phyloP scores from a whole-genome alignment of 495 filamentous ascomycete genomes.

The Xylaria nigripes region DNA sequence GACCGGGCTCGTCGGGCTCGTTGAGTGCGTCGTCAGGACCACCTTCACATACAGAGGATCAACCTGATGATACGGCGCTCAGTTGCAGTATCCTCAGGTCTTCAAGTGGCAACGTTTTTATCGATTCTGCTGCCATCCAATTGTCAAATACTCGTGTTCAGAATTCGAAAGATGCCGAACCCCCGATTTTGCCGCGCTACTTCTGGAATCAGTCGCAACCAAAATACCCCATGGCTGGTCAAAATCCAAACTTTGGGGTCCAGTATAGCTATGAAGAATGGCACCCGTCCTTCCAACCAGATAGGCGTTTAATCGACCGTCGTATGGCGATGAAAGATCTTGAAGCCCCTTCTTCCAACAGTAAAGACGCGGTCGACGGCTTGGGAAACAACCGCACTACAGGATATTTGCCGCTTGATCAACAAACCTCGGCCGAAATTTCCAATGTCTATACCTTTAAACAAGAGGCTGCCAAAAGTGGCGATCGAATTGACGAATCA shows the following conservation, averaged over 20 bases:
- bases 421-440: background rate
- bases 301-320: too few relatives aligned
- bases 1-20: background rate
- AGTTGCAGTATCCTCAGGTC: background rate
- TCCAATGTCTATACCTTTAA: background rate
- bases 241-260: too few relatives aligned
- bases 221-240: background rate
- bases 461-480: background rate
- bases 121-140: background rate
- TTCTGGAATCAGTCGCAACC: background rate
- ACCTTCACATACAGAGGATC: background rate
- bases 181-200: background rate
- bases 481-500: background rate
- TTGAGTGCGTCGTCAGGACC: too few relatives aligned
- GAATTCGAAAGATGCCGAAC: constrained; percentile 8
- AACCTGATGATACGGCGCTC: background rate
- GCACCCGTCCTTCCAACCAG: too few relatives aligned
- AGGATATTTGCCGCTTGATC: background rate
- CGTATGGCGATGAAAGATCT: too few relatives aligned
- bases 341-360: too few relatives aligned
- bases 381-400: background rate
- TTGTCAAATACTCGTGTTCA: background rate
- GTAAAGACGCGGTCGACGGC: too few relatives aligned
- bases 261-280: too few relatives aligned
- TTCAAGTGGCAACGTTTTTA: background rate